Base-by-base conservation (phyloP, 208 protist species). In the Leishmania major region DNA sequence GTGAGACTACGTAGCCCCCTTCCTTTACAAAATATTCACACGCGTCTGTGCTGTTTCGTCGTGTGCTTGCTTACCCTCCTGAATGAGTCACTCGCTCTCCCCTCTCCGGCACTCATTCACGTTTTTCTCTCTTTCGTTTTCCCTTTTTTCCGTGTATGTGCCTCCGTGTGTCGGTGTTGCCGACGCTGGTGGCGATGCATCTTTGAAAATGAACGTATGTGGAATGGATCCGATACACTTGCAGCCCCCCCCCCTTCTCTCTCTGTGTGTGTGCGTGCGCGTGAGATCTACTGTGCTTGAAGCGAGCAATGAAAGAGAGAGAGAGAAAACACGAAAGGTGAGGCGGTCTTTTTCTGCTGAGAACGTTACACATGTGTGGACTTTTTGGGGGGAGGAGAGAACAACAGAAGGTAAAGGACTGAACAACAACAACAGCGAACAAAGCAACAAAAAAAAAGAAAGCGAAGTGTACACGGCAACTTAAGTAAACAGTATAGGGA, bases 151-250 rank as follows among this genome's bases (percentile, higher is more conserved):
- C 60, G 3, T 84, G 43, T 78, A 73, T 88, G 53, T 81, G 55
- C 84, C 8, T 31, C 15, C n/a, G 49, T 60, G 73, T 45, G 28
- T 10, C 31, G 15, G 73, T 62, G 53, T 22, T 75, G 22, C 57
- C 31, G 57, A 11, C 28, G 57, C 57, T 62, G 57, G 57, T 62
- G 57, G 57, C 22, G 57, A 62, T 25, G 57, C 57, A 69, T 71
- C 73, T 10, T 77, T 64, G 66, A 28, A 71, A 35, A 80, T 60
- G 49, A 55, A 11, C 57, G 19, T 62, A 62, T n/a, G 10, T 62
- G 57, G 57, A 64, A 79, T 77, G 77, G 15, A 59, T 81, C 22
- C 45, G 84, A 59, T 72, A 73, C 60, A 75, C 70, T 13, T 17
- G 22, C 25, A 62, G 2, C 28, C 25, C 4, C 57, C 57, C 57